A percentile compares a stretch with the other conserved stretches of the same genome.
These are phyloP conservation scores for Rubia yunnanensis DNA, from an alignment of 257 asterid genomes.

Conservation along the genomic window DNA sequence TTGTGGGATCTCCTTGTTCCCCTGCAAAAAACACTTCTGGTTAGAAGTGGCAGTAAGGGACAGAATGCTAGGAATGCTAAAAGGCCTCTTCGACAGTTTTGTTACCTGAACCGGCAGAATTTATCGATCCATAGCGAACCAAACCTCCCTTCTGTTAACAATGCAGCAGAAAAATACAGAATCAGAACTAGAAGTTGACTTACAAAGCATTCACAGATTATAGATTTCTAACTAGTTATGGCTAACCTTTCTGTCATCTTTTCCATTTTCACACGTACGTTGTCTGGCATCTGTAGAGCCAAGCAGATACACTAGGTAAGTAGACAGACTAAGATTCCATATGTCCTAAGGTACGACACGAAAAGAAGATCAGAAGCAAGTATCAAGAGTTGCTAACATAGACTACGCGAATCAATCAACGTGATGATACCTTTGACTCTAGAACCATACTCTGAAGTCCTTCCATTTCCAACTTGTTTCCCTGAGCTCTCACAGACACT, in stretches of 20 bases:
- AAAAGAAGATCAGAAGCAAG: no score
- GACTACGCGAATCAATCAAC: not conserved
- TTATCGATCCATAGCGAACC: slow-evolving; percentile 59
- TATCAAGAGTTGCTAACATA: no score
- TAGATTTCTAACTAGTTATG: not conserved
- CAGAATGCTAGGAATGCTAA: not conserved
- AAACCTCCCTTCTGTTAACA: slow-evolving; percentile 45
- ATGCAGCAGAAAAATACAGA: not conserved
- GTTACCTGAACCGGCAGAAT: slow-evolving; percentile 66
- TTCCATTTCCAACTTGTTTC: slow-evolving; percentile 36
- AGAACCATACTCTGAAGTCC: slow-evolving; percentile 41
- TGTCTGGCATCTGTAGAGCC: slow-evolving; percentile 40
- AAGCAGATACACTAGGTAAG: not conserved
- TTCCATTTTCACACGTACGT: slow-evolving; percentile 31
- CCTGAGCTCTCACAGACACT: slow-evolving; percentile 47
- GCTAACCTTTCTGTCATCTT: slow-evolving; percentile 52
- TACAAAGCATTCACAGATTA: not conserved
- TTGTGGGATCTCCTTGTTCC: slow-evolving; percentile 82
- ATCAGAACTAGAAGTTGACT: slow-evolving; percentile 1
- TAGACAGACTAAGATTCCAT: not conserved
- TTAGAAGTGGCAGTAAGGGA: slow-evolving; percentile 11
- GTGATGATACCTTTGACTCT: slow-evolving; percentile 14
- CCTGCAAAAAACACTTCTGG: slow-evolving; percentile 35
- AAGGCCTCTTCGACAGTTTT: no score
- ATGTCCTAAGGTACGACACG: not conserved